Evolutionary conservation across 345 rosid genomes (phyloP).

Genomic region (Jatropha curcas): DNA sequence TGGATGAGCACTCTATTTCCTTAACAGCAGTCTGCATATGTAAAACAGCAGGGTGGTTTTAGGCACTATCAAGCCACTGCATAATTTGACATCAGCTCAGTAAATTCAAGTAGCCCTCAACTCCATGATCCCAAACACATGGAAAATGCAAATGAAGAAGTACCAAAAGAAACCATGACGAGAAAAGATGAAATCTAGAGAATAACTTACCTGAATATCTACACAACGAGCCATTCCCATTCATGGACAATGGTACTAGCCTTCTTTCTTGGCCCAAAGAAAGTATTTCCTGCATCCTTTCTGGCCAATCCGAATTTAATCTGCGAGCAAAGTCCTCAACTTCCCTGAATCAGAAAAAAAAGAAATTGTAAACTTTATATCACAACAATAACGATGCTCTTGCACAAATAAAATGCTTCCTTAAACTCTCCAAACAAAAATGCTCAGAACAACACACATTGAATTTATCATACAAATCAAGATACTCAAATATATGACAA

Average conservation of each 20-base stretch:
- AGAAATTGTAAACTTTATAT: not conserved
- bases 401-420: not conserved
- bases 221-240: slow-evolving; percentile 52
- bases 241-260: slow-evolving; percentile 43
- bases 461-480: not conserved
- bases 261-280: slow-evolving; percentile 59
- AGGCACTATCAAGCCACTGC: not conserved
- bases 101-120: not conserved
- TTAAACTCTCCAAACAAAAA: slow-evolving; percentile 6
- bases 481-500: not conserved
- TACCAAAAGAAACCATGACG: too few relatives aligned
- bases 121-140: not conserved
- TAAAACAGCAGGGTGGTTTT: not conserved
- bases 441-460: not conserved
- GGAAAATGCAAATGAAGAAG: not conserved
- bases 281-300: slow-evolving; percentile 66
- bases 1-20: not conserved
- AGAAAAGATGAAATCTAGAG: not conserved
- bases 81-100: not conserved
- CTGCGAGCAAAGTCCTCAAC: slow-evolving; percentile 92
- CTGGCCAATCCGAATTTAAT: slow-evolving; percentile 81
- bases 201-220: slow-evolving; percentile 52
- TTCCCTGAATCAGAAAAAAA: slow-evolving; percentile 48
- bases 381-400: not conserved
- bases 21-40: not conserved